Evolutionary conservation across 768 basidiomycete species (phyloP), one percentile per base, ranked within the genome.

Genomic region (Chalciporus sphaerocephalus): DNA sequence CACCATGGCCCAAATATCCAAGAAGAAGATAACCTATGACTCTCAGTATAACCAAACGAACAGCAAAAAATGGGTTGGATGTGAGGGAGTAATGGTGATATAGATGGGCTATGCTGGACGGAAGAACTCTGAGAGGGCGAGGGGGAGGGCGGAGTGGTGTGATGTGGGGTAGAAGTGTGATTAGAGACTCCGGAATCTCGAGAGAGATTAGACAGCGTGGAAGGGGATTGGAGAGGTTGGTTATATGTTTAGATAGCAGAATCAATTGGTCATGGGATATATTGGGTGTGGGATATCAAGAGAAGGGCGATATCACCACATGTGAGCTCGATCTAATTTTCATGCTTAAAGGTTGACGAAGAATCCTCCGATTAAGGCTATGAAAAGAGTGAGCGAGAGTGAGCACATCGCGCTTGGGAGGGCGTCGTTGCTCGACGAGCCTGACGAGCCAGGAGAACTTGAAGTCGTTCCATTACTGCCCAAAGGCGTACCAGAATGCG

Each of bases 341-440:
- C 10, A 2, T 33, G 18, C 18, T 46, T 33, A 60, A 15, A 62
- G 13, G 6, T 27, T 11, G 24, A 52, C 3, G 20, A 45, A 18
- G 18, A 57, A 30, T 22, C 27, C 51, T 16, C 50, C 41, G n/a
- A 48, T 6, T 25, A 62, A 42, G 15, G 49, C 35, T 20, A 36
- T 13, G 16, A 38, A 20, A 15, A 65, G 17, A n/a, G 38, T 24
- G 3, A 57, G 30, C 4, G 57, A 47, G 21, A 46, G 28, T n/a
- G 55, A 59, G 23, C 56, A 23, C 15, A 32, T 38, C 17, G 21
- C 27, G 18, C 46, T 50, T 1, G 49, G 30, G 18, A 46, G 25
- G 10, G 51, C 48, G 10, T 34, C 34, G 7, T 30, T 35, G 16
- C 10, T 11, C 18, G 49, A 16, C 8, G 52, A 16, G 1, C 22